Evolutionary conservation across 495 filamentous ascomycete genomes (phyloP).

Genomic region (Trichoderma virens): DNA sequence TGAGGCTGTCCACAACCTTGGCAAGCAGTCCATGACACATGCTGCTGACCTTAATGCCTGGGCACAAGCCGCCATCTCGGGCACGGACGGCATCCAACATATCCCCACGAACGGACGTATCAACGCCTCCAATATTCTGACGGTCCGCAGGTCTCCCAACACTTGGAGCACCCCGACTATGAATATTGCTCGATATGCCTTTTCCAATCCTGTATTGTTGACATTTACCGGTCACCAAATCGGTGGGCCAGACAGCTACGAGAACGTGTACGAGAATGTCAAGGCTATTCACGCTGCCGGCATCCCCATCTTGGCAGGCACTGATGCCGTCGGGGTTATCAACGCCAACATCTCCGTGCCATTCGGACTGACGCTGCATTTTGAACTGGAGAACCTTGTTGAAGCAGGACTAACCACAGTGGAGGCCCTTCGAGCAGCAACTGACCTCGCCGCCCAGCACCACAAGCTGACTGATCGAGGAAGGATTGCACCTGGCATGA

Average conservation of each 20-base stretch:
- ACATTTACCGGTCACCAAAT: conserved; percentile 15
- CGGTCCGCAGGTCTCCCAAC: conserved; percentile 10
- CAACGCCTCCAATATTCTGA: conserved; percentile 13
- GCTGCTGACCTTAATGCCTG: conserved; percentile 18
- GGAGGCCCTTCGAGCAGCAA: conserved; percentile 23
- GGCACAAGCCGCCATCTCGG: conserved; percentile 20
- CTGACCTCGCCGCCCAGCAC: neutral
- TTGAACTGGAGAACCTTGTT: neutral
- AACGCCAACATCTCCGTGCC: conserved; percentile 3
- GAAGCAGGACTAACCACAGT: neutral
- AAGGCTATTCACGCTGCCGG: conserved; percentile 21
- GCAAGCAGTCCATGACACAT: conserved; percentile 24
- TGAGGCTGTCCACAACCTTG: conserved; percentile 16
- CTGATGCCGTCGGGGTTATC: conserved; percentile 23
- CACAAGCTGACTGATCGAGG: conserved; percentile 25
- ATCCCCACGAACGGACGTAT: conserved; percentile 22
- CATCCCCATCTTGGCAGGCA: conserved; percentile 28
- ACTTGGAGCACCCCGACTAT: conserved; percentile 24
- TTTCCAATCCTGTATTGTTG: conserved; percentile 16
- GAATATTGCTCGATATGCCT: conserved; percentile 20
- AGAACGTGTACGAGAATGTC: conserved; percentile 19
- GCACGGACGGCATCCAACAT: conserved; percentile 27
- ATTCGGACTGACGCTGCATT: neutral
- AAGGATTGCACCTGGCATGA: conserved; percentile 25
- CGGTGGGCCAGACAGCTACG: conserved; percentile 14